phyloP scores from a whole-genome alignment of 73 alveolate genomes.

The Paramecium bursaria region DNA sequence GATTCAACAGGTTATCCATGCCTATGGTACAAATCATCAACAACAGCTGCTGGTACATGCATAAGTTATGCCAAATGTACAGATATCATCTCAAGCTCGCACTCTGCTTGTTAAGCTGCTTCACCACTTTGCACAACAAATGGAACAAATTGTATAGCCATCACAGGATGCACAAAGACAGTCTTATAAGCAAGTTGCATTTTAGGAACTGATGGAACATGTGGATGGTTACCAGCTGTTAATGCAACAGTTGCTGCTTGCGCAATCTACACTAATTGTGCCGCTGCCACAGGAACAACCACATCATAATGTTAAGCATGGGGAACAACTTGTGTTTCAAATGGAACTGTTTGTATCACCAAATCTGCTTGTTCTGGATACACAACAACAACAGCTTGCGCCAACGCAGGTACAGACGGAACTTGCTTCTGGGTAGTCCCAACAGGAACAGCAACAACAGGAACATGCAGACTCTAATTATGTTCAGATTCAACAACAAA shows the following conservation, averaged over 20 bases:
- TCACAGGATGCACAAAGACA: neutral
- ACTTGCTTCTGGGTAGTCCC: constrained; percentile 1
- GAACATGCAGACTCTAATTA: constrained; percentile 18
- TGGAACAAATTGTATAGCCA: neutral
- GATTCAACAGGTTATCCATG: constrained; percentile 13
- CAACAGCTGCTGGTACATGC: neutral
- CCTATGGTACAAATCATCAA: neutral
- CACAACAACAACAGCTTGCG: constrained; percentile 28
- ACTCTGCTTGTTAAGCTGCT: neutral
- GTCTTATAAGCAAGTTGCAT: neutral
- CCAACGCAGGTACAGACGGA: constrained; percentile 43
- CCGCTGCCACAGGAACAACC: neutral
- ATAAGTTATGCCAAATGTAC: neutral
- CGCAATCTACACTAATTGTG: constrained; percentile 1
- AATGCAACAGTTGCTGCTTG: too few relatives aligned
- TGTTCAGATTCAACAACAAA: constrained; percentile 36
- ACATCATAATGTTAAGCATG: neutral
- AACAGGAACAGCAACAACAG: neutral
- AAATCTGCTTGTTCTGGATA: neutral
- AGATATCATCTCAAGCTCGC: neutral
- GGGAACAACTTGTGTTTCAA: constrained; percentile 6
- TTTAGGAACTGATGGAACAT: neutral
- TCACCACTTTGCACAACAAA: neutral
- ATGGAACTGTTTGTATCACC: constrained; percentile 23
- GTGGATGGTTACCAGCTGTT: constrained; percentile 16